phyloP scores from a whole-genome alignment of 257 asterid species.

The Haberlea rhodopensis region DNA sequence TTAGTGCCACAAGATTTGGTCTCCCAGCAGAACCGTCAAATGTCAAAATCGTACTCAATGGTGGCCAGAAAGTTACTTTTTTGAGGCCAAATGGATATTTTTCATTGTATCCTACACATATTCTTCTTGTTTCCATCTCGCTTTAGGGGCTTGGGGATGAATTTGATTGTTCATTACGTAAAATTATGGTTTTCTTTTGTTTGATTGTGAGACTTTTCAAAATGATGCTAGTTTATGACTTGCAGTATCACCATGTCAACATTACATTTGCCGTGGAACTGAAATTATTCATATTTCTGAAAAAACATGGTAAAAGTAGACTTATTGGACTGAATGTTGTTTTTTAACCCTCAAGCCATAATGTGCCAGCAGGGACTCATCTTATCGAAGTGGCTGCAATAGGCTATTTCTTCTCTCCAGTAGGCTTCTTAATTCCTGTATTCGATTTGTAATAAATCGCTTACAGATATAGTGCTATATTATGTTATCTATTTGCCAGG shows the following conservation, averaged over 20 bases:
- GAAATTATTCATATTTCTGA: constrained; percentile 24
- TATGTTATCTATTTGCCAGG: constrained; percentile 39
- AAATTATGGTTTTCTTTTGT: constrained; percentile 12
- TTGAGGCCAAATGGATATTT: constrained; percentile 93
- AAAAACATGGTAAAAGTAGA: constrained; percentile 7
- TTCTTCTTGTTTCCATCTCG: constrained; percentile 9
- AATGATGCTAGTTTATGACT: constrained; percentile 12
- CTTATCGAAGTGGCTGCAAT: constrained; percentile 87
- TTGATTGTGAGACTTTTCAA: too few relatives aligned
- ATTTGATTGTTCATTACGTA: constrained; percentile 6
- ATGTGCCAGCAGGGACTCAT: constrained; percentile 96
- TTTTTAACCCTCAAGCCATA: constrained; percentile 76
- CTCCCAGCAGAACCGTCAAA: constrained; percentile 70
- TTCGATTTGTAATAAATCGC: constrained; percentile 20
- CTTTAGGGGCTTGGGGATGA: constrained; percentile 4
- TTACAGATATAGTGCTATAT: not conserved
- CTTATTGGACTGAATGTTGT: constrained; percentile 20
- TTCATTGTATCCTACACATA: constrained; percentile 78
- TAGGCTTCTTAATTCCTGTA: constrained; percentile 36
- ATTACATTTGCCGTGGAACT: not conserved
- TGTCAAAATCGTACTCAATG: constrained; percentile 75
- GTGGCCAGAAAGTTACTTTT: constrained; percentile 81
- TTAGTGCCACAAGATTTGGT: constrained; percentile 61
- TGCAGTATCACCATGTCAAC: constrained; percentile 13
- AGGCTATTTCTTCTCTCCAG: constrained; percentile 96